Percentiles rank a stretch among this genome's conserved stretches.
Evolutionary conservation across 768 basidiomycete species (phyloP).

Genomic region (Leccinum barrowsii): DNA sequence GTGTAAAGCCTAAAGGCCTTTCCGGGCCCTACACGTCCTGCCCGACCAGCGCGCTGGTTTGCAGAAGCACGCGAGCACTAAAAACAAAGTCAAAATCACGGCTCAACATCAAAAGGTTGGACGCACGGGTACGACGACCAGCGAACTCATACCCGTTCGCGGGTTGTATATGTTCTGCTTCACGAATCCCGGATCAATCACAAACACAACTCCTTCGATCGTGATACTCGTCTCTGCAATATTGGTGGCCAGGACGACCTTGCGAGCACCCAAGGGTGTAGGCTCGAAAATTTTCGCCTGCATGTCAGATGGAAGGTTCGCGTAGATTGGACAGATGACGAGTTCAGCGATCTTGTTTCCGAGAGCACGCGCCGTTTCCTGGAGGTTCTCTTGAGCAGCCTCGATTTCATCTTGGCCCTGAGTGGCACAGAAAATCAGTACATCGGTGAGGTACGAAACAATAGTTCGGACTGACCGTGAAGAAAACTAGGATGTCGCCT

Average conservation of each 20-base stretch:
- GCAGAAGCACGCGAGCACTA: conserved; percentile 97
- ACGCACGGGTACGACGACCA: conserved; percentile 91
- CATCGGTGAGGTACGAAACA: background rate
- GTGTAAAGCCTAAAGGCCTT: conserved; percentile 99
- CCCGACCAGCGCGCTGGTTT: conserved; percentile 94
- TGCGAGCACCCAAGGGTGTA: conserved; percentile 92
- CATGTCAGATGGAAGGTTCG: conserved; percentile 99
- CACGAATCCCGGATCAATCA: conserved; percentile 98
- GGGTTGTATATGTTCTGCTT: conserved; percentile 99
- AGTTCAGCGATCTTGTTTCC: conserved; percentile 96
- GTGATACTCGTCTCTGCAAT: conserved; percentile 99
- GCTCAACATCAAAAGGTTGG: background rate
- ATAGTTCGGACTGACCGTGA: conserved; percentile 60
- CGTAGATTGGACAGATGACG: conserved; percentile 96
- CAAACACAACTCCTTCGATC: conserved; percentile 98
- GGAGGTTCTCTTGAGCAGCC: conserved; percentile 91
- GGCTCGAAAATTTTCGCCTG: conserved; percentile 99
- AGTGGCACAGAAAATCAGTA: conserved; percentile 6
- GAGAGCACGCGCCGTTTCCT: conserved; percentile 90
- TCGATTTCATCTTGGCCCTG: conserved; percentile 99
- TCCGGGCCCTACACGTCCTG: conserved; percentile 96
- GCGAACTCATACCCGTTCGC: conserved; percentile 95
- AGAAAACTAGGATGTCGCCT: conserved; percentile 95
- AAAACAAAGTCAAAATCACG: background rate
- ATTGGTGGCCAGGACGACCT: conserved; percentile 97